These are phyloP conservation scores for Bisporella sp. DNA, from an alignment of 2,329 filamentous ascomycete genomes.

Conservation along the genomic window DNA sequence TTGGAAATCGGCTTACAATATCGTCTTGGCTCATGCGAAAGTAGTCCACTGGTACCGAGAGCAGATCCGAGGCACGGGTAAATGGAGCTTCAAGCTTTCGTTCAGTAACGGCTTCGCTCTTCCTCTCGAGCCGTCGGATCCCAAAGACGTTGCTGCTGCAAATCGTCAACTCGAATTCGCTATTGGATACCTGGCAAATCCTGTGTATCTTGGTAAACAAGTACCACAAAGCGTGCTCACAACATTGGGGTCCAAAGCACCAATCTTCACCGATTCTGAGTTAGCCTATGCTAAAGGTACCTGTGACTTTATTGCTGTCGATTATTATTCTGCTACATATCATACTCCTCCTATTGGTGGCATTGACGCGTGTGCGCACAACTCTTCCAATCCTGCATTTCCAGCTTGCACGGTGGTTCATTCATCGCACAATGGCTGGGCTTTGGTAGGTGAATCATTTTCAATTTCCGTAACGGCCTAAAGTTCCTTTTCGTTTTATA, in stretches of 20 bases:
- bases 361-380: constrained; percentile 32
- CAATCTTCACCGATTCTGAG: constrained; percentile 29
- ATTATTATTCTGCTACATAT: constrained; percentile 48
- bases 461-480: background rate
- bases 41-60: constrained; percentile 46
- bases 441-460: background rate
- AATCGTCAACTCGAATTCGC: constrained; percentile 32
- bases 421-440: background rate
- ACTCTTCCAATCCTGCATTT: constrained; percentile 32
- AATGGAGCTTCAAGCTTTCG: constrained; percentile 35
- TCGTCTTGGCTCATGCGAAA: constrained; percentile 39
- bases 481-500: background rate
- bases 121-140: constrained; percentile 29
- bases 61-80: constrained; percentile 40
- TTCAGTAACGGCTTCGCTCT: constrained; percentile 37
- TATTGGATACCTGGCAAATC: constrained; percentile 25
- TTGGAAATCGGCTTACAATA: constrained; percentile 10
- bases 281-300: constrained; percentile 27
- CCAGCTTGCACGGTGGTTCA: constrained; percentile 23
- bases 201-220: constrained; percentile 5
- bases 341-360: constrained; percentile 35
- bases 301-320: constrained; percentile 47
- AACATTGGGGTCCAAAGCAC: constrained; percentile 26
- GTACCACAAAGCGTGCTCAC: constrained; percentile 17
- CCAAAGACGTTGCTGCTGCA: constrained; percentile 14